phyloP scores from a whole-genome alignment of 192 early-diverging fungal genomes.

The Gonapodya prolifera region DNA sequence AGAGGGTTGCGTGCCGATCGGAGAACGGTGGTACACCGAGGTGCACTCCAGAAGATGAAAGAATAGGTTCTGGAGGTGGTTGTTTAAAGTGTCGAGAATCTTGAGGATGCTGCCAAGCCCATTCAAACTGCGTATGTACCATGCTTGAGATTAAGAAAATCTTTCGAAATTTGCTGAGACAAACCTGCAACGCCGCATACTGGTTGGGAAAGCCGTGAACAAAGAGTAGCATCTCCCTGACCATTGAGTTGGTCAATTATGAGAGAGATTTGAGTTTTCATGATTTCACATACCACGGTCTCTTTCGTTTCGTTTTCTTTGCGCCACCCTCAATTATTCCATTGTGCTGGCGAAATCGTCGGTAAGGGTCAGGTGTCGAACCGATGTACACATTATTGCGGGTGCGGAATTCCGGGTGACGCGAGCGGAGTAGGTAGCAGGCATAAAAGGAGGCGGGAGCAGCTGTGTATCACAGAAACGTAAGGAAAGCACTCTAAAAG shows the following conservation, averaged over 20 bases:
- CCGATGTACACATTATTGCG: slow-evolving; percentile 26
- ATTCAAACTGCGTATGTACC: slow-evolving; percentile 19
- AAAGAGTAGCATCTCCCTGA: slow-evolving; percentile 29
- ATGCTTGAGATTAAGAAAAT: not conserved
- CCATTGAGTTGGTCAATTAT: too few species aligned
- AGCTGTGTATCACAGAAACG: not conserved
- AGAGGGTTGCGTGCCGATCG: not conserved
- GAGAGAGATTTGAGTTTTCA: too few species aligned
- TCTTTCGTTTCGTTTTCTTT: slow-evolving; percentile 22
- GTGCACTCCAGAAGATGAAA: not conserved
- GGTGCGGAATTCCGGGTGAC: slow-evolving; percentile 12
- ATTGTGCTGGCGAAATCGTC: slow-evolving; percentile 36
- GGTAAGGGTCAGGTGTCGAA: slow-evolving; percentile 37
- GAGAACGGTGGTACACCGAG: not conserved
- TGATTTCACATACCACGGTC: slow-evolving; percentile 24
- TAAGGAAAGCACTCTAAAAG: not conserved
- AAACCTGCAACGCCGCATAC: slow-evolving; percentile 28
- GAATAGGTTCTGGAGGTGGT: not conserved
- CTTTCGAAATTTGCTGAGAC: slow-evolving; percentile 4
- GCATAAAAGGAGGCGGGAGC: slow-evolving; percentile 1
- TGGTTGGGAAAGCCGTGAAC: slow-evolving; percentile 34
- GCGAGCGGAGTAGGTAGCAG: slow-evolving; percentile 26
- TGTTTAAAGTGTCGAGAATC: not conserved
- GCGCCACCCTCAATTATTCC: slow-evolving; percentile 41
- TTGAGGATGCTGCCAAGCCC: slow-evolving; percentile 30